These are phyloP conservation scores for Sordariomycetes sp. DNA, from an alignment of 2,329 filamentous ascomycete species.

Conservation along the genomic window DNA sequence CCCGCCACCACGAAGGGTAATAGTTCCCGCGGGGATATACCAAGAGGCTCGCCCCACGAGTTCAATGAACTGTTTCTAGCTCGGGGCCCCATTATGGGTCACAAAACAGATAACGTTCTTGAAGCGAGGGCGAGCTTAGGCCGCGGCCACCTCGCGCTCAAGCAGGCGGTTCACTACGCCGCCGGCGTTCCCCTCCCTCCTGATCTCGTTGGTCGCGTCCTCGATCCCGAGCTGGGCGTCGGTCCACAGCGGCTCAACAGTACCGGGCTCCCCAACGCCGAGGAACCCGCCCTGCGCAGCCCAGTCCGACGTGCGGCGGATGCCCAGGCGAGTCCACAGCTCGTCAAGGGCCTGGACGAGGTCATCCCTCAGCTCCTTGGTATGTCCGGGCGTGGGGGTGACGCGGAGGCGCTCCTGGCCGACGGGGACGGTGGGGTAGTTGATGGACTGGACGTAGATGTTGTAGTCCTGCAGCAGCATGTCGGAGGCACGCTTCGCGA, in stretches of 20 bases:
- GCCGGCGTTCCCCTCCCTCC: constrained; percentile 22
- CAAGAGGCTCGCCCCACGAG: background rate
- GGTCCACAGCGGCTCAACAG: constrained; percentile 73
- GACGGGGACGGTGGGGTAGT: constrained; percentile 94
- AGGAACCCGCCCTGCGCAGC: constrained; percentile 84
- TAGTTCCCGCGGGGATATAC: background rate
- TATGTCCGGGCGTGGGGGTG: constrained; percentile 89
- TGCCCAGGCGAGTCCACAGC: constrained; percentile 78
- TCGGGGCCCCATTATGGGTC: background rate
- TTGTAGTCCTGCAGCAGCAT: constrained; percentile 79
- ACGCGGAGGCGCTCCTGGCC: constrained; percentile 96
- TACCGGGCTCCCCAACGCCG: constrained; percentile 67
- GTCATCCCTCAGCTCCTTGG: constrained; percentile 65
- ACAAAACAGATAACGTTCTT: background rate
- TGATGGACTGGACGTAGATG: constrained; percentile 98
- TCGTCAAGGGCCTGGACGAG: constrained; percentile 72
- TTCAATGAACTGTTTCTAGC: background rate
- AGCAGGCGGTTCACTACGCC: constrained; percentile 45
- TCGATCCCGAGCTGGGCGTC: constrained; percentile 73
- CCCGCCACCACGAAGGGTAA: background rate
- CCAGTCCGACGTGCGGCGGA: constrained; percentile 92
- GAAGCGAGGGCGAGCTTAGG: background rate
- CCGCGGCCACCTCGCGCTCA: constrained; percentile 32
- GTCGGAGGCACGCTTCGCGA: constrained; percentile 86
- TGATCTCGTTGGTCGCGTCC: constrained; percentile 49